Base-by-base conservation (phyloP, 2,329 filamentous ascomycete genomes). In the Alternaria arborescens region DNA sequence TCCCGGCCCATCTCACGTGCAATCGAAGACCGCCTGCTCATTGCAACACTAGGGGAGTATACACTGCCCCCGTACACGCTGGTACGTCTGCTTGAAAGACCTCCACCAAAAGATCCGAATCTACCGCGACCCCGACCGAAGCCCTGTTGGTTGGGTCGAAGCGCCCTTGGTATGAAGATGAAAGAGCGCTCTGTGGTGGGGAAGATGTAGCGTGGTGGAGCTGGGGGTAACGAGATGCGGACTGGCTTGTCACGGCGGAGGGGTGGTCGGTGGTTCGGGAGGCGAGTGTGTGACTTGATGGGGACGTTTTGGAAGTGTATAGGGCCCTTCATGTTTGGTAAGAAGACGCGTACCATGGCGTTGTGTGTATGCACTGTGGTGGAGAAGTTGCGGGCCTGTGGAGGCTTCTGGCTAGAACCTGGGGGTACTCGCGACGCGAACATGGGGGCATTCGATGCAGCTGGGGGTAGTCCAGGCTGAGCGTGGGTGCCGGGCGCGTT, bases 161-260 rank as follows among this genome's bases (percentile, higher is more conserved):
- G 86, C 11, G 94, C 94, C 68, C 95, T 87, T 12, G 95, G 95
- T 62, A 99, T 99, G 80, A 99, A 99, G 71, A 97, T 97, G 78
- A 99, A 99, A 0, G 95, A 98, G 66, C 95, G 86, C 71, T 97
- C 94, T 47, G 87, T 85, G 2, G 93, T 91, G 6, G 95, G 95
- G 79, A 95, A 97, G 62, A 97, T 94, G 78, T 97, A 97, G 64
- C 91, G 88, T 36, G 93, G 91, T 12, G 88, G 83, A 65, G 91
- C 86, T 28, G 91, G 86, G 2, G 95, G 94, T 42, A 99, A 84
- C 8, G 93, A 97, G 68, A 99, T 92, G 52, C 95, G 90, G 41
- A 98, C 95, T 8, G 95, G 95, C 77, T 98, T 99, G 82, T 99
- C 95, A 71, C 95, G 90, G 64, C 95, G 91, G 50, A 99, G 86